Percentiles rank a stretch among this genome's conserved stretches.
phyloP scores from a whole-genome alignment of 352 stramenopile genomes.

The Phytophthora aleatoria region DNA sequence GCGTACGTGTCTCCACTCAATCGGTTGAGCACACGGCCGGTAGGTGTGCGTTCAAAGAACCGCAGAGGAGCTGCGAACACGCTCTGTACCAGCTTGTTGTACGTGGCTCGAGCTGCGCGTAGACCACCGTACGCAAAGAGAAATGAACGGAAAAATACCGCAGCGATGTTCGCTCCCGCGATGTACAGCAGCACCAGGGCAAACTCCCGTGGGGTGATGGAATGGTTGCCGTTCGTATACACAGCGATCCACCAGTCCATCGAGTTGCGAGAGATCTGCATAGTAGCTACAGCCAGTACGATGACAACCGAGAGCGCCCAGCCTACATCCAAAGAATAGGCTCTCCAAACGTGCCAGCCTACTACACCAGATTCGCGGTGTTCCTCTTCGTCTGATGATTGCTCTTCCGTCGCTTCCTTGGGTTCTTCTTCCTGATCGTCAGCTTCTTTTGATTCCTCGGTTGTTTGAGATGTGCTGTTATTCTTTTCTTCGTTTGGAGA shows the following conservation, averaged over 20 bases:
- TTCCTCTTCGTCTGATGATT: constrained; percentile 47
- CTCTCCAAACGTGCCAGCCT: constrained; percentile 59
- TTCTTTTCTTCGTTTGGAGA: constrained; percentile 1
- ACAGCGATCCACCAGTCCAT: constrained; percentile 87
- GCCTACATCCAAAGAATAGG: constrained; percentile 62
- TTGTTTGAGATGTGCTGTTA: not conserved
- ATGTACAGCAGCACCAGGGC: constrained; percentile 67
- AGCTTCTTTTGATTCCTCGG: not conserved
- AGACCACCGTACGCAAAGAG: constrained; percentile 86
- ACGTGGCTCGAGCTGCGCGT: constrained; percentile 65
- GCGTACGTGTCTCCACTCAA: constrained; percentile 84
- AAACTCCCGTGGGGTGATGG: constrained; percentile 55
- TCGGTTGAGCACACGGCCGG: constrained; percentile 76
- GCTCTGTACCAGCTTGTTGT: constrained; percentile 51
- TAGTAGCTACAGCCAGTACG: constrained; percentile 55
- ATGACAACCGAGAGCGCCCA: constrained; percentile 51
- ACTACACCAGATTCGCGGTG: constrained; percentile 66
- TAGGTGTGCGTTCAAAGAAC: constrained; percentile 77
- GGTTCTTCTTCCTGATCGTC: not conserved
- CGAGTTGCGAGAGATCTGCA: constrained; percentile 82
- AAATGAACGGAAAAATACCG: constrained; percentile 80
- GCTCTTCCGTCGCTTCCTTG: constrained; percentile 12
- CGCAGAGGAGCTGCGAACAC: constrained; percentile 62
- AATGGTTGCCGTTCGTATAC: constrained; percentile 73
- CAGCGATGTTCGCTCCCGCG: constrained; percentile 64